Conservation (phyloP, 257 asterid genomes). For the Dorcoceras hygrometricum region DNA sequence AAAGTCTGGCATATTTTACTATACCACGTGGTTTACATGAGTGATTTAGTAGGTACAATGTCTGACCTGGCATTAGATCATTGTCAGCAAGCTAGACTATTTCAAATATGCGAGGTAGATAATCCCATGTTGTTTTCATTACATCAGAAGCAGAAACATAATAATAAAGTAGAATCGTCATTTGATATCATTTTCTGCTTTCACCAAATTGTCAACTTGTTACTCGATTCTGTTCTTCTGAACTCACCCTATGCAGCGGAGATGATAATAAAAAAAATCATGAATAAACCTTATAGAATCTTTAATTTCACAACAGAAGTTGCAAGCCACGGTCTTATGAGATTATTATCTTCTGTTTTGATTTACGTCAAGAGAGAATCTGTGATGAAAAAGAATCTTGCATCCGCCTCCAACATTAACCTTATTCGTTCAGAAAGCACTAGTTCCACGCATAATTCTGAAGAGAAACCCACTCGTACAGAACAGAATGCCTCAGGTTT, state of each 20-base stretch:
- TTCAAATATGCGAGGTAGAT: neutral
- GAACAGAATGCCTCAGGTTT: slow-evolving; percentile 52
- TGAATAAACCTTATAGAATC: neutral
- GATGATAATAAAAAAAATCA: too few relatives aligned
- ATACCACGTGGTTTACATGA: neutral
- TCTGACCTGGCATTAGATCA: neutral
- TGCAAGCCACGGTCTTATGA: too few relatives aligned
- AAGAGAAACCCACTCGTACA: slow-evolving; percentile 25
- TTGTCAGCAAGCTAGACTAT: neutral
- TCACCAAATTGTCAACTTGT: neutral
- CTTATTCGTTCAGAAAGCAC: slow-evolving; percentile 31
- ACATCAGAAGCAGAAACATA: neutral
- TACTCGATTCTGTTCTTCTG: neutral
- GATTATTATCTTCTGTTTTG: neutral
- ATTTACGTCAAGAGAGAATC: slow-evolving; percentile 65
- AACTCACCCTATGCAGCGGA: neutral
- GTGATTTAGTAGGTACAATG: neutral
- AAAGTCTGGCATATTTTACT: neutral
- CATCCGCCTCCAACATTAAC: slow-evolving; percentile 29
- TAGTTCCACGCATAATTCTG: slow-evolving; percentile 24
- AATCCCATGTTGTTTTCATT: neutral
- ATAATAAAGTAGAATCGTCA: neutral
- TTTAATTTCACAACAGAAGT: neutral
- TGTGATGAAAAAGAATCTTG: slow-evolving; percentile 70
- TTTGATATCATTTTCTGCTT: neutral